A percentile compares a stretch with the other conserved stretches of the same genome.
Evolutionary conservation across 768 basidiomycete species (phyloP).

Genomic region (Tylopilus balloui): DNA sequence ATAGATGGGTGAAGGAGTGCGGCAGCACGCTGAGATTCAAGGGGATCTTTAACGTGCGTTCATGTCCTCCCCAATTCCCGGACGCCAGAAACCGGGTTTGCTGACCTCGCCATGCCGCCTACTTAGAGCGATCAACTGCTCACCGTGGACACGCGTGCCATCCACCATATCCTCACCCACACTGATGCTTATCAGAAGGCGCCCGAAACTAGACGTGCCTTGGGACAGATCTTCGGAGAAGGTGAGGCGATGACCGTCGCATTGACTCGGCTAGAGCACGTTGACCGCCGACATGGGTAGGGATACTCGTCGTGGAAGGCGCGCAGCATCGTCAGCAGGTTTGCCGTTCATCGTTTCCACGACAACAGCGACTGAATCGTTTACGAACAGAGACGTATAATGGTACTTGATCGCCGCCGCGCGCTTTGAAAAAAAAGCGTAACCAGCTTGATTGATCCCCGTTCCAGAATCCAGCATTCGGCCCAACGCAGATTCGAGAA

Average conservation of each 20-base stretch:
- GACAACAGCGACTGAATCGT: not conserved
- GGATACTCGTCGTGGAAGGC: constrained; percentile 45
- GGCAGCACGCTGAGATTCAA: constrained; percentile 45
- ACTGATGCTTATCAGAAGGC: constrained; percentile 55
- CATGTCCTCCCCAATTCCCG: not conserved
- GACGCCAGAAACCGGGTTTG: too few species aligned
- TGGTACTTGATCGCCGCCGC: constrained; percentile 27
- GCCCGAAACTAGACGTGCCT: constrained; percentile 31
- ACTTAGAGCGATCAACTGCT: constrained; percentile 39
- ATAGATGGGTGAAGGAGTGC: constrained; percentile 45
- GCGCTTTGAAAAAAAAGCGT: too few species aligned
- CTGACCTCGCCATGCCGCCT: not conserved
- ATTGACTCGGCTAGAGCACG: not conserved
- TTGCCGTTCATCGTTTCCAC: not conserved
- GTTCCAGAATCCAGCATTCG: constrained; percentile 61
- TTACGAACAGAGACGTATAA: constrained; percentile 21
- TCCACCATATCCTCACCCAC: constrained; percentile 62
- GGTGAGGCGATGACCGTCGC: constrained; percentile 16
- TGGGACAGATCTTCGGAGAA: constrained; percentile 41
- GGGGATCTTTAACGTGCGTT: constrained; percentile 41
- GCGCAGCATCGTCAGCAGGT: constrained; percentile 40
- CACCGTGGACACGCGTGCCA: constrained; percentile 57
- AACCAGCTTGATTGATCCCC: not conserved
- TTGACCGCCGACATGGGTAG: constrained; percentile 29
- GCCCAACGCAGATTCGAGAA: constrained; percentile 52